Conservation (phyloP, 108 stramenopile genomes). For the Nitzschia sp. region DNA sequence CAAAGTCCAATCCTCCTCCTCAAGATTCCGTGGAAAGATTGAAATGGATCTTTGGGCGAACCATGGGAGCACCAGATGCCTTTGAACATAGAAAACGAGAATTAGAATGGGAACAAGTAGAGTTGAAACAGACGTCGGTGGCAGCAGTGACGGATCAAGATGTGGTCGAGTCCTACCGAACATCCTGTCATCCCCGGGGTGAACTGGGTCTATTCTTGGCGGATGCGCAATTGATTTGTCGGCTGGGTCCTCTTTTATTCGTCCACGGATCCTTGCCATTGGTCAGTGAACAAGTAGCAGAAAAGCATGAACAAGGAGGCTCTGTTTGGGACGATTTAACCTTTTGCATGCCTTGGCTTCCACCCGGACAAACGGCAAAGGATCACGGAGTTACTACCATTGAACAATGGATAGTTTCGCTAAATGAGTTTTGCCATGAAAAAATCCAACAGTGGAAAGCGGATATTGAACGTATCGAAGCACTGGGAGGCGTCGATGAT, state of each 20-base stretch:
- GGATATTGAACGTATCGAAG: constrained; percentile 27
- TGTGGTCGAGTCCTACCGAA: constrained; percentile 71
- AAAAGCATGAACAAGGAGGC: background rate
- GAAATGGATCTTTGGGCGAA: constrained; percentile 72
- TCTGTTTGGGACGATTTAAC: constrained; percentile 51
- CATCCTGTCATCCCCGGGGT: constrained; percentile 69
- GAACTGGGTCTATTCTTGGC: constrained; percentile 75
- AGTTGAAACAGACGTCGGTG: background rate
- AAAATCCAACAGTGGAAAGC: constrained; percentile 61
- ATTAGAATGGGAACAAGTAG: constrained; percentile 43
- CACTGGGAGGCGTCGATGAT: background rate
- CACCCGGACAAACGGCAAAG: constrained; percentile 6
- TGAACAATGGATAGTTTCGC: constrained; percentile 59
- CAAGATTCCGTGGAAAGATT: constrained; percentile 56
- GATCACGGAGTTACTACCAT: constrained; percentile 35
- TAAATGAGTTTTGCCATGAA: constrained; percentile 61
- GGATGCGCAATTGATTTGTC: constrained; percentile 51
- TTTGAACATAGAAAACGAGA: constrained; percentile 74
- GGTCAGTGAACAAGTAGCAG: constrained; percentile 20
- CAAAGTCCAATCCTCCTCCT: constrained; percentile 24
- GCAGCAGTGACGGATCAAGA: constrained; percentile 48
- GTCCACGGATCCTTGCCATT: constrained; percentile 82
- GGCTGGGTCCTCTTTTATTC: constrained; percentile 62
- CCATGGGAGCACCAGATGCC: constrained; percentile 84
- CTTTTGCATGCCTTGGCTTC: constrained; percentile 70